Conservation (phyloP, 345 rosid species). For the Streptanthus diversifolius region DNA sequence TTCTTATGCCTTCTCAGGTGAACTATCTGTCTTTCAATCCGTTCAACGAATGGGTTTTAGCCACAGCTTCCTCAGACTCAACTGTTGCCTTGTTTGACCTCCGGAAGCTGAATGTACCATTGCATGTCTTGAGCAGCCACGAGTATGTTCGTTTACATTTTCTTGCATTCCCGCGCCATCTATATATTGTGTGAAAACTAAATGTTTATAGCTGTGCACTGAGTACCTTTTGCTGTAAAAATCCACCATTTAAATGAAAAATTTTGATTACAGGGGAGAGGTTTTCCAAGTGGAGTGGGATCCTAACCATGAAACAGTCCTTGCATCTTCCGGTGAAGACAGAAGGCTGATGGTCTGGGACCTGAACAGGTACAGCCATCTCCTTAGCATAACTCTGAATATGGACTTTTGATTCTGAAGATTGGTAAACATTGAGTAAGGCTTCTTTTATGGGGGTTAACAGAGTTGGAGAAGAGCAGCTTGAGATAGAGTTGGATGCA, state of each 20-base stretch:
- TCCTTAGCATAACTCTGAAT: not conserved
- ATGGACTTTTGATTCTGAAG: not conserved
- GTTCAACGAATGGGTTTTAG: conserved; percentile 77
- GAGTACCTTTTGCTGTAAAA: not conserved
- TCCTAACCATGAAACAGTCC: conserved; percentile 87
- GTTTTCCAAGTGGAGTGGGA: conserved; percentile 99
- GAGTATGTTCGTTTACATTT: conserved; percentile 41
- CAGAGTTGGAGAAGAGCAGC: conserved; percentile 88
- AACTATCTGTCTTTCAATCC: conserved; percentile 89
- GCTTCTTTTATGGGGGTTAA: not conserved
- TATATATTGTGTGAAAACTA: not conserved
- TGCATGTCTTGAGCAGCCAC: conserved; percentile 74
- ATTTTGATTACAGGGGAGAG: conserved; percentile 37
- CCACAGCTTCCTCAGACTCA: conserved; percentile 90
- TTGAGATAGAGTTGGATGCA: conserved; percentile 70
- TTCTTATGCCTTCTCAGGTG: conserved; percentile 40
- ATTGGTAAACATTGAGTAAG: not conserved
- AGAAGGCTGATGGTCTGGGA: conserved; percentile 95
- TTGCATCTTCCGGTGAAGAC: conserved; percentile 91
- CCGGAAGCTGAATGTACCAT: conserved; percentile 60
- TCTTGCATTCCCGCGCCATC: not conserved
- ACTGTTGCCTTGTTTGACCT: conserved; percentile 78
- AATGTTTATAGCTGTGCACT: not conserved
- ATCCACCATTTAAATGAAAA: not conserved
- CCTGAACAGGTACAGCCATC: conserved; percentile 61